Base-by-base conservation (phyloP, 192 early-diverging fungal species). In the Backusella westeae region DNA sequence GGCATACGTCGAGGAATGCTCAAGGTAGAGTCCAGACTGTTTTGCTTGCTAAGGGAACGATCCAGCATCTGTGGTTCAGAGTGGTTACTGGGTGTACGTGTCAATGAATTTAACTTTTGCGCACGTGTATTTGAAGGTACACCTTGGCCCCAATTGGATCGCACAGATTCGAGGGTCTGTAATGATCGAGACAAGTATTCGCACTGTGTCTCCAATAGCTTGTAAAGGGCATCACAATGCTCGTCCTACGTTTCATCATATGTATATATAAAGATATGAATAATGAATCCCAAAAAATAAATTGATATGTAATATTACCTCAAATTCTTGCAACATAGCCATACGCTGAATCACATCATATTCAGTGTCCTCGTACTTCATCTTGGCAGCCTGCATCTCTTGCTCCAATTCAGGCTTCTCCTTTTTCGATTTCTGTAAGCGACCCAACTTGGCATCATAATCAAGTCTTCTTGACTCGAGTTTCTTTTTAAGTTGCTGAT, bases 301-400 rank as follows among this genome's bases (percentile, higher is more conserved):
- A 8, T 21, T 17, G 0, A 6, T 12, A 21, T 15, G 7, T 46
- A n/a, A 59, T 80, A 81, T 52, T 90, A 92, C 93, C 85, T 98
- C 96, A 69, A 89, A 90, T 23, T 96, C 93, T 77, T 95, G 91
- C 72, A 99, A 83, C 49, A 87, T 79, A 78, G 91, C 81, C 95
- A 99, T 99, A 44, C 91, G 86, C 6, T 87, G 85, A 10, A 90
- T 88, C 38, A 95, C 79, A 67, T 95, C 94, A 39, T 92, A 89
- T 67, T 93, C 88, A 21, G 94, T 93, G 72, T 98, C 97, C 71
- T 99, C 97, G 75, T 98, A 99, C 78, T 97, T 97, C 34, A 89
- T 85, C 81, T 98, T 96, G 19, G 96, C 91, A 0, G 94, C 91
- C 36, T 94, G 90, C 81, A 94, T 88, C 42, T 99, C 97, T 74